Evolutionary conservation across 75 land plant species (phyloP).

Genomic region (Sequoiadendron giganteum): DNA sequence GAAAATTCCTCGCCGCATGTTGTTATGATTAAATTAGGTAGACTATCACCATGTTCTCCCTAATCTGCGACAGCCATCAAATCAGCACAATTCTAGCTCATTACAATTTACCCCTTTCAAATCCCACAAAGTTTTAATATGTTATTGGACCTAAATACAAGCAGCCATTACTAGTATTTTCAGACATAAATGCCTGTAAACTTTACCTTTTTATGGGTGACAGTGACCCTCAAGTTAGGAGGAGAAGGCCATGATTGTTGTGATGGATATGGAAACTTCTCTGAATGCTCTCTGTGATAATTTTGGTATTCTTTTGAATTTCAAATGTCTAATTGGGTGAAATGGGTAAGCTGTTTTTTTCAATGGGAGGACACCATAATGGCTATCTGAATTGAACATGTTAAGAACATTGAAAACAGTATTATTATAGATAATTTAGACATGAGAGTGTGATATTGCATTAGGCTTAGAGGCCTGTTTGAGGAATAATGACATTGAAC

Average conservation of each 20-base stretch:
- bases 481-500: slow-evolving; percentile 1
- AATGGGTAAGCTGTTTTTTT: not conserved
- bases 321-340: not conserved
- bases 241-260: not conserved
- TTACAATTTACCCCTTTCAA: not conserved
- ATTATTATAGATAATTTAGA: not conserved
- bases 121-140: not conserved
- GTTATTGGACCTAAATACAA: not conserved
- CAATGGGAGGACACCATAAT: not conserved
- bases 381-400: not conserved
- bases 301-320: not conserved
- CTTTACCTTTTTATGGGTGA: not conserved
- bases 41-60: no score
- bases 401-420: not conserved
- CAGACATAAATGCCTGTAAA: not conserved
- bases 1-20: no score
- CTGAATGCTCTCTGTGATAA: not conserved
- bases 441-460: not conserved
- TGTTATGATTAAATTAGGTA: no score
- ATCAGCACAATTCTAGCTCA: not conserved
- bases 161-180: not conserved
- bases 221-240: not conserved
- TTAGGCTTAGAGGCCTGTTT: not conserved
- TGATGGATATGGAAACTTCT: not conserved
- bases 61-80: not conserved